Conservation (phyloP, 2,329 filamentous ascomycete species). For the Aspergillus alliaceus region DNA sequence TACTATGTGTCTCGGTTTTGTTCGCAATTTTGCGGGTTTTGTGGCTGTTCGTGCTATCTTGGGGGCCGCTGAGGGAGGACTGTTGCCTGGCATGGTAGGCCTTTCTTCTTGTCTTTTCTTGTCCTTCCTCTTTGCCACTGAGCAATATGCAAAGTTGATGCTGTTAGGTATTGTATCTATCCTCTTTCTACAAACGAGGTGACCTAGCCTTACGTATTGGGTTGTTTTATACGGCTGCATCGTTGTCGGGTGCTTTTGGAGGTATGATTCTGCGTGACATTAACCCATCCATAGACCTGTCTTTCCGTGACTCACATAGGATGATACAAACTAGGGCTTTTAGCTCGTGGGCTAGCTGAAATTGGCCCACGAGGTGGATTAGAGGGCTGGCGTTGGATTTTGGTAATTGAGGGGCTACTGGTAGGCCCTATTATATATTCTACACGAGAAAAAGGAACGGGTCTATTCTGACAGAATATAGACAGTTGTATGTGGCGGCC, state of each 20-base stretch:
- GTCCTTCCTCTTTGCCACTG: no score
- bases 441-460: not conserved
- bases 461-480: slow-evolving; percentile 19
- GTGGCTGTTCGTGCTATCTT: slow-evolving; percentile 62
- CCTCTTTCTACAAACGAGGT: slow-evolving; percentile 59
- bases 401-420: slow-evolving; percentile 58
- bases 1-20: slow-evolving; percentile 45
- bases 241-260: slow-evolving; percentile 64
- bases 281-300: not conserved
- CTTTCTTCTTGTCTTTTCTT: no score
- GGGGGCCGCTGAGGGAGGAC: slow-evolving; percentile 63
- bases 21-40: slow-evolving; percentile 52
- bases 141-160: not conserved
- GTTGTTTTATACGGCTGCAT: slow-evolving; percentile 67
- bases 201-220: slow-evolving; percentile 65
- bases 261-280: slow-evolving; percentile 32
- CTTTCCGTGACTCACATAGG: not conserved
- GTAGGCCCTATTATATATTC: slow-evolving; percentile 19
- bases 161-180: slow-evolving; percentile 61
- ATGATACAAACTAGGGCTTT: slow-evolving; percentile 42
- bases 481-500: slow-evolving; percentile 55
- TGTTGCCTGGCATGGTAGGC: slow-evolving; percentile 66
- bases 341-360: slow-evolving; percentile 62
- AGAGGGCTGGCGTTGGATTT: slow-evolving; percentile 63
- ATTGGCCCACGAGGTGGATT: slow-evolving; percentile 57